Evolutionary conservation across 345 rosid species (phyloP), one percentile per base, ranked within the genome.

Genomic region (Noccaea caerulescens): DNA sequence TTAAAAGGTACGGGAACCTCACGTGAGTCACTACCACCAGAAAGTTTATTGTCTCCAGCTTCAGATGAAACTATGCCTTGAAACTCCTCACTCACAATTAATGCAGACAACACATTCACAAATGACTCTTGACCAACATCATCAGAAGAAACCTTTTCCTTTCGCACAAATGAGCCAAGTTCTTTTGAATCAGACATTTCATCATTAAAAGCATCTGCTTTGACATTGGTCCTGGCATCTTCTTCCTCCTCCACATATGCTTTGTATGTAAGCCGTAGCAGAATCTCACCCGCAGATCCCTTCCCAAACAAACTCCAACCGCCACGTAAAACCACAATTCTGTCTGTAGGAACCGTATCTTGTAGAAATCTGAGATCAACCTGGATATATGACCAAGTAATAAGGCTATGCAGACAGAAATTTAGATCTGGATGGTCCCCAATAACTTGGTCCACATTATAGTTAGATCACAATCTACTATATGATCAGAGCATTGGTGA

Each of bases 201-300:
- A 74, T 89, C 95, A 75, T 89, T 96, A 0, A 90, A 89, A 68
- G 62, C 78, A 76, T 86, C 87, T 13, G 79, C 76, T 82, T 69
- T 84, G 53, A 77, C 82, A 50, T 63, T 75, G 46, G 76, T 43
- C 47, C 73, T 82, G 68, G 86, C 96, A 76, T 94, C 98, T 72
- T 91, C 99, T 84, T 91, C 99, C 60, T 94, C 99, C 83, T 94
- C 98, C 68, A 91, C 98, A 67, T 91, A 94, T 54, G 86, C 96
- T 85, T 94, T 94, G 79, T 91, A 94, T 47, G 98, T 94, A 58
- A 94, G 88, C 68, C 99, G 87, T 69, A 94, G 88, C 36, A 89
- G 77, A 64, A 94, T 68, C 80, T 91, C 97, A 61, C 99, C 99
- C 14, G 89, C 68, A 73, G 95, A 83, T 25, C 93, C 79, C 71